A percentile compares a stretch with the other conserved stretches of the same genome.
phyloP scores from a whole-genome alignment of 75 land plant genomes.

The Cryptomeria japonica region DNA sequence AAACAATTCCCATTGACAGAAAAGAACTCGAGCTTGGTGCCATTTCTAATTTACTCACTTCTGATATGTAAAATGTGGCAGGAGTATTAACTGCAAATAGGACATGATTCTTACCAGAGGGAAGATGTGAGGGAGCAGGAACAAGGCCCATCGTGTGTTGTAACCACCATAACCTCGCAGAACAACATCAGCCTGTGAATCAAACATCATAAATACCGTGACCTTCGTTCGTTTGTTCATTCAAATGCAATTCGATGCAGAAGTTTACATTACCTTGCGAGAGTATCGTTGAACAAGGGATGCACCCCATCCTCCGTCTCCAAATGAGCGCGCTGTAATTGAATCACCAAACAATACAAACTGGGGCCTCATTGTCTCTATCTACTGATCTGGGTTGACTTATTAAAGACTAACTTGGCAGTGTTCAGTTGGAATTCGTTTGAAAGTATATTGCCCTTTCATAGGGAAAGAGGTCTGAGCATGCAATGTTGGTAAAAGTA shows the following conservation, averaged over 20 bases:
- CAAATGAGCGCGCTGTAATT: slow-evolving; percentile 82
- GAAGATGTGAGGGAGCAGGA: slow-evolving; percentile 64
- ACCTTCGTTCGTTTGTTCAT: not conserved
- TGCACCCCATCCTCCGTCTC: slow-evolving; percentile 85
- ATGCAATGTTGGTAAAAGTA: too few species aligned
- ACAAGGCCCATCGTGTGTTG: slow-evolving; percentile 93
- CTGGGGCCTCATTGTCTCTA: slow-evolving; percentile 50
- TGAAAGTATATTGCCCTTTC: too few species aligned
- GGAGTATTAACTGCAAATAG: not conserved
- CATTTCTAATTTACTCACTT: not conserved
- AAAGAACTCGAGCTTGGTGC: not conserved
- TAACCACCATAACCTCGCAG: slow-evolving; percentile 94
- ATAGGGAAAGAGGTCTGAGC: too few species aligned
- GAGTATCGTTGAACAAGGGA: slow-evolving; percentile 68
- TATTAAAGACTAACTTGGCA: too few species aligned
- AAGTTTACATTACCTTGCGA: slow-evolving; percentile 54
- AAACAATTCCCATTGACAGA: not conserved
- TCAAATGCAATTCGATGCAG: not conserved
- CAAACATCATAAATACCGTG: not conserved
- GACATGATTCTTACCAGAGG: slow-evolving; percentile 28
- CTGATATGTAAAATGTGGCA: not conserved
- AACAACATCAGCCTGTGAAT: slow-evolving; percentile 75
- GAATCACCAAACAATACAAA: slow-evolving; percentile 91
- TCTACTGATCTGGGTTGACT: not conserved
- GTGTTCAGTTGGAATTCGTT: too few species aligned